Evolutionary conservation across 202 grass and related monocot species (phyloP), one percentile per base, ranked within the genome.

Genomic region (Miscanthus sacchariflorus): DNA sequence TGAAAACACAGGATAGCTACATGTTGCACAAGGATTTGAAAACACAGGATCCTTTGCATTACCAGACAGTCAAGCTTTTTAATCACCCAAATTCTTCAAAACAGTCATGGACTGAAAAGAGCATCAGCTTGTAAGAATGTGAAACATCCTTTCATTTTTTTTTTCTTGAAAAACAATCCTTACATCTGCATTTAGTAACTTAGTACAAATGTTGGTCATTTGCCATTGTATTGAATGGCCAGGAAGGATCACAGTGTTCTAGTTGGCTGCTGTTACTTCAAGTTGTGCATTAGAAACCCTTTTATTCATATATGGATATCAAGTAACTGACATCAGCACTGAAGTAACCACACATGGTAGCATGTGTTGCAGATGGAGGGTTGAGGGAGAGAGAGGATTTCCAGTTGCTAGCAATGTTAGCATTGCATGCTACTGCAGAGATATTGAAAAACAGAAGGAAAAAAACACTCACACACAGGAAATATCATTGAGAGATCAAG

Each of bases 41-140:
- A 33, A 33, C 30, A 33, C 30, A 33, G 30, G 30, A 33, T 33
- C 30, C 30, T 33, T 33, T 33, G 30, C 30, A 33, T 35, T 56
- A 56, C 7, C 50, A 56, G 5, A 56, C 50, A 19, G 17, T 2
- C 50, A 56, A 56, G 6, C 50, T 56, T 56, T 54, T 56, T 19
- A 56, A 56, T 56, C 50, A 56, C 50, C 50, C 50, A 19, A 56
- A 19, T 61, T 68, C 24, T 70, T 81, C 6, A 70, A 68, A 49
- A 84, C 56, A 83, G 4, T 70, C n/a, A 88, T 33, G 15, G 50
- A 43, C 65, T 46, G 36, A 78, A 70, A 88, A 63, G 6, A 78
- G 2, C 50, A 50, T 84, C 43, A 58, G 58, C 33, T 50, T 40
- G 5, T 50, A 46, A 46, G 19, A 81, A 30, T 23, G 61, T 7